Conservation (phyloP, 305 asterid species). For the Fraxinus paxiana region DNA sequence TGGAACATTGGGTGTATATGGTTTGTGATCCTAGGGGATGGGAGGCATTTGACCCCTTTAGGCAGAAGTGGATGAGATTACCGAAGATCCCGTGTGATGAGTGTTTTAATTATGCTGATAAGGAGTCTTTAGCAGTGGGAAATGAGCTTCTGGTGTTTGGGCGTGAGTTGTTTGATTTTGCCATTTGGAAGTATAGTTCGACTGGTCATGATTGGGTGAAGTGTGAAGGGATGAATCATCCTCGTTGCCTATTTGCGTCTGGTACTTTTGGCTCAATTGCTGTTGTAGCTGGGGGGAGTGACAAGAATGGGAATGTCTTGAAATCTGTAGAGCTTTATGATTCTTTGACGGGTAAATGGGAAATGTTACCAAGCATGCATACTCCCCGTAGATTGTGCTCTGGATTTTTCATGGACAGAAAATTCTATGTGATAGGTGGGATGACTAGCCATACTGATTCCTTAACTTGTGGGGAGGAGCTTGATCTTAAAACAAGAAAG, state of each 20-base stretch:
- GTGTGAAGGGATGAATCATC: constrained; percentile 64
- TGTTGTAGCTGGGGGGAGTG: constrained; percentile 74
- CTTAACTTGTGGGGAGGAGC: constrained; percentile 73
- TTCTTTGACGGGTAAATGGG: constrained; percentile 68
- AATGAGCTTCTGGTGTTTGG: constrained; percentile 74
- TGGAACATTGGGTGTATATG: constrained; percentile 84
- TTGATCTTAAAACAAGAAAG: constrained; percentile 56
- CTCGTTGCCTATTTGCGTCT: constrained; percentile 79
- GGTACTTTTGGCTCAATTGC: constrained; percentile 66
- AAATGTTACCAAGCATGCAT: constrained; percentile 71
- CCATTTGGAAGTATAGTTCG: constrained; percentile 74
- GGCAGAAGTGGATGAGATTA: constrained; percentile 65
- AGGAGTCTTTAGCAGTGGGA: constrained; percentile 78
- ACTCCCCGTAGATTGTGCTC: constrained; percentile 72
- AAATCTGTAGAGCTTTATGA: constrained; percentile 75
- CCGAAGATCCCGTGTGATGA: constrained; percentile 83
- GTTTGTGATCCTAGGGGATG: constrained; percentile 86
- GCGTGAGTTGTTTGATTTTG: constrained; percentile 66
- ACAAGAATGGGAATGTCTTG: constrained; percentile 60
- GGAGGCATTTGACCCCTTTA: constrained; percentile 78
- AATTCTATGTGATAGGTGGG: constrained; percentile 78
- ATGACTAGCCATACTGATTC: constrained; percentile 66
- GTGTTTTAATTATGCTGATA: constrained; percentile 71
- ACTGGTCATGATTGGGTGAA: constrained; percentile 51
- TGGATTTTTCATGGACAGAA: constrained; percentile 76